A percentile compares a stretch with the other conserved stretches of the same genome.
These are phyloP conservation scores for Zygoascus bituminiphila DNA, from an alignment of 805 yeast genomes.

Conservation along the genomic window DNA sequence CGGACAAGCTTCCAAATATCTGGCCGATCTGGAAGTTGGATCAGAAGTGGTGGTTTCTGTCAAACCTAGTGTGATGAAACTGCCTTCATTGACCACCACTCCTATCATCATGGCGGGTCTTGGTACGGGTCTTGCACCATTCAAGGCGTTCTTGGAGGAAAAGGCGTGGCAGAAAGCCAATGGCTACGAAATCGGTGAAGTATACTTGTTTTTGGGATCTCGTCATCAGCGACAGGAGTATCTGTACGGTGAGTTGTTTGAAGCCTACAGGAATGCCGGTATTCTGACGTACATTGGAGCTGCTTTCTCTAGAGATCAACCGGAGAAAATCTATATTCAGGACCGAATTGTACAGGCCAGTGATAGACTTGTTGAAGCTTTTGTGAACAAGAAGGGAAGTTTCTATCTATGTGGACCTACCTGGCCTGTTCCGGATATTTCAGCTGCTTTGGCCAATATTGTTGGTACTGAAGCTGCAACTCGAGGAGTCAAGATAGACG, in stretches of 20 bases:
- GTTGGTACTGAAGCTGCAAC: constrained; percentile 60
- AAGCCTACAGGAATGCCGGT: constrained; percentile 89
- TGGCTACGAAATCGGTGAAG: constrained; percentile 82
- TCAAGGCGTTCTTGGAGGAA: constrained; percentile 95
- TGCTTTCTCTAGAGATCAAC: constrained; percentile 96
- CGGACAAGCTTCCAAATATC: constrained; percentile 91
- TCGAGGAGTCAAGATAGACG: constrained; percentile 60
- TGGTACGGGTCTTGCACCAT: constrained; percentile 97
- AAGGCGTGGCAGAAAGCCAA: constrained; percentile 87
- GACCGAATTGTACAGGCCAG: constrained; percentile 79
- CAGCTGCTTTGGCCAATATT: constrained; percentile 80
- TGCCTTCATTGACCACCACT: constrained; percentile 78
- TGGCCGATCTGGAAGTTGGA: constrained; percentile 72
- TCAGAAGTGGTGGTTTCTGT: constrained; percentile 87
- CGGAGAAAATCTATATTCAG: constrained; percentile 89
- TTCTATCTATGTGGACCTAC: constrained; percentile 98
- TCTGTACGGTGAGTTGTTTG: constrained; percentile 95
- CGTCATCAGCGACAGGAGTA: constrained; percentile 95
- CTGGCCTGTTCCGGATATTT: constrained; percentile 97
- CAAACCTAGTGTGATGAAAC: constrained; percentile 94
- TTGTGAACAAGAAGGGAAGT: constrained; percentile 70
- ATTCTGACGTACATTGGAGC: constrained; percentile 92
- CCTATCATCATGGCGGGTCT: constrained; percentile 96
- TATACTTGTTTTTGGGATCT: constrained; percentile 83
- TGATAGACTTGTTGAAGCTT: constrained; percentile 66